phyloP scores from a whole-genome alignment of 2,329 filamentous ascomycete genomes.

The Penicillium corylophilum region DNA sequence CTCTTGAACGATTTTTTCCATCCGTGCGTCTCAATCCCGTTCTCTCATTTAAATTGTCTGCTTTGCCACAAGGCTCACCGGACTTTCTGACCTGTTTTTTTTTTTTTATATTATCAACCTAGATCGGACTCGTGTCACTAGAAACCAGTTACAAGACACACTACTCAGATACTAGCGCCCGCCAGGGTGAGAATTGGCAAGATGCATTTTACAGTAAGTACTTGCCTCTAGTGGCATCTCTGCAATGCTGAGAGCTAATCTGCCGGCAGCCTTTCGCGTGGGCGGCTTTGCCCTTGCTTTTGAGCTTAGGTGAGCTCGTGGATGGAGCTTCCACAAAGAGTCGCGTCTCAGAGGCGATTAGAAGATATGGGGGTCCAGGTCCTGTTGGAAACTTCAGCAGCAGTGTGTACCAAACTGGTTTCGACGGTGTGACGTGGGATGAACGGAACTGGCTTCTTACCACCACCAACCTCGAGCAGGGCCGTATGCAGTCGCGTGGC shows the following conservation, averaged over 20 bases:
- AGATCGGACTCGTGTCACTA: not conserved
- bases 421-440: slow-evolving; percentile 58
- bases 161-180: not conserved
- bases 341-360: slow-evolving; percentile 22
- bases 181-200: slow-evolving; percentile 6
- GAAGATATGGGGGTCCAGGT: slow-evolving; percentile 16
- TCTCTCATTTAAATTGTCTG: not conserved
- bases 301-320: slow-evolving; percentile 6
- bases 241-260: slow-evolving; percentile 1
- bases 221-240: not conserved
- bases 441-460: slow-evolving; percentile 57
- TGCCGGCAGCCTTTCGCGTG: slow-evolving; percentile 5
- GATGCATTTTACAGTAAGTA: slow-evolving; percentile 23
- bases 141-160: not conserved
- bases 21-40: not conserved
- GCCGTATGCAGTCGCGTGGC: slow-evolving; percentile 61
- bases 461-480: slow-evolving; percentile 55
- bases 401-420: slow-evolving; percentile 49
- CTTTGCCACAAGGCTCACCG: not conserved
- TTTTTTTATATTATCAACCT: not conserved
- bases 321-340: slow-evolving; percentile 11
- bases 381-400: slow-evolving; percentile 11
- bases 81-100: not conserved
- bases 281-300: slow-evolving; percentile 16
- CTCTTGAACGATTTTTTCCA: slow-evolving; percentile 4